Percentiles rank a stretch among this genome's conserved stretches.
phyloP scores from a whole-genome alignment of 768 basidiomycete genomes.

The Cyclocybe cylindracea region DNA sequence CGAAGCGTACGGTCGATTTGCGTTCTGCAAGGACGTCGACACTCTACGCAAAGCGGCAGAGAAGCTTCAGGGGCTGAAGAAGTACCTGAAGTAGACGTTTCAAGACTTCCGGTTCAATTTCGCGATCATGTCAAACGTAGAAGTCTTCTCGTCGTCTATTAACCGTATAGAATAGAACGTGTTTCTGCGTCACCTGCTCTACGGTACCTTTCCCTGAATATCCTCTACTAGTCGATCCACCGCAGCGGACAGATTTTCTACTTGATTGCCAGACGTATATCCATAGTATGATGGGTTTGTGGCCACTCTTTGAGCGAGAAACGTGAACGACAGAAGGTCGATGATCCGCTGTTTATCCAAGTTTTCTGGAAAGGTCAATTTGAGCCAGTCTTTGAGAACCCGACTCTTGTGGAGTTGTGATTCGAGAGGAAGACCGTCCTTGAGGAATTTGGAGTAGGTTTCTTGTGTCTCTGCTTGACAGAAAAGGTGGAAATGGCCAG shows the following conservation, averaged over 20 bases:
- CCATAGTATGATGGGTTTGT: slow-evolving; percentile 90
- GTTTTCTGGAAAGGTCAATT: slow-evolving; percentile 13
- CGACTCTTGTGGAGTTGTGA: slow-evolving; percentile 64
- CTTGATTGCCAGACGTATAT: slow-evolving; percentile 40
- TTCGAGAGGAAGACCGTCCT: slow-evolving; percentile 88
- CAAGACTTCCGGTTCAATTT: not conserved
- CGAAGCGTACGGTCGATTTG: slow-evolving; percentile 85
- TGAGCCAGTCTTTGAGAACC: slow-evolving; percentile 38
- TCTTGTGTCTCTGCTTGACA: slow-evolving; percentile 88
- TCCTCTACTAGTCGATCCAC: slow-evolving; percentile 53
- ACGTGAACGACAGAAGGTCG: slow-evolving; percentile 81
- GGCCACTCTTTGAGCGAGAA: slow-evolving; percentile 66
- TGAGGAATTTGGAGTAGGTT: slow-evolving; percentile 79
- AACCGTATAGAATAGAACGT: not conserved
- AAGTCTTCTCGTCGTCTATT: too few relatives aligned
- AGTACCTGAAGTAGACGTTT: slow-evolving; percentile 46
- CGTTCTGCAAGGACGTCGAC: slow-evolving; percentile 94
- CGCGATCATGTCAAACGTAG: not conserved
- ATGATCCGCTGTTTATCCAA: slow-evolving; percentile 63
- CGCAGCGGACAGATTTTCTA: slow-evolving; percentile 67
- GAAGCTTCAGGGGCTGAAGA: slow-evolving; percentile 72
- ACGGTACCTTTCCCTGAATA: slow-evolving; percentile 7
- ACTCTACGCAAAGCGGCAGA: slow-evolving; percentile 82
- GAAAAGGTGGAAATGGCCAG: slow-evolving; percentile 79
- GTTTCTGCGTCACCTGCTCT: not conserved